Conservation (phyloP, 2,329 filamentous ascomycete genomes). For the Aspergillus aculeatinus region DNA sequence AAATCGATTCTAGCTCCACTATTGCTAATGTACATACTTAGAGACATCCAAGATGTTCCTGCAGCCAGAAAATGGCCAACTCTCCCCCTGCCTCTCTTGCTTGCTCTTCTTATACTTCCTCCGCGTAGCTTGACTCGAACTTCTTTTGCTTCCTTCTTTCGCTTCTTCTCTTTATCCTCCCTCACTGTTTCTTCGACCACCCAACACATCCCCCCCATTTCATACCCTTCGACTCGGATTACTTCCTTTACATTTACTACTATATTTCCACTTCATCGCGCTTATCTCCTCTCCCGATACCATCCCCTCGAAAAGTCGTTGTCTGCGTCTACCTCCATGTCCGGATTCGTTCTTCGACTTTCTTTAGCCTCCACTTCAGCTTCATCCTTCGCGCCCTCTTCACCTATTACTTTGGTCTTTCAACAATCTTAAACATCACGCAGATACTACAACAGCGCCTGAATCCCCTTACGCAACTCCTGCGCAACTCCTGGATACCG, state of each 20-base stretch:
- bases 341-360: neutral
- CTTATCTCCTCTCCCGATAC: neutral
- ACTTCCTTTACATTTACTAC: neutral
- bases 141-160: slow-evolving; percentile 1
- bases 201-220: neutral
- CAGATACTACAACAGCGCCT: neutral
- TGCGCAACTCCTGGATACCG: neutral
- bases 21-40: too few species aligned
- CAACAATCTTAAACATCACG: neutral
- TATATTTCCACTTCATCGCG: too few species aligned
- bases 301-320: neutral
- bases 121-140: neutral
- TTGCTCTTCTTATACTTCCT: neutral
- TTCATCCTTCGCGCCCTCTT: neutral
- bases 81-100: neutral
- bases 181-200: neutral
- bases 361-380: neutral
- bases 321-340: neutral
- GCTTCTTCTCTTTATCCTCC: slow-evolving; percentile 1
- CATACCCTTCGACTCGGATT: neutral
- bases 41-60: too few species aligned
- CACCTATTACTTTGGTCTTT: neutral
- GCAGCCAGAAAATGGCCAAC: too few species aligned
- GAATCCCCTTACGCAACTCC: neutral
- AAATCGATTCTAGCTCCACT: too few species aligned